Evolutionary conservation across 2,329 filamentous ascomycete species (phyloP), one percentile per base, ranked within the genome.

Genomic region (Claviceps capensis): DNA sequence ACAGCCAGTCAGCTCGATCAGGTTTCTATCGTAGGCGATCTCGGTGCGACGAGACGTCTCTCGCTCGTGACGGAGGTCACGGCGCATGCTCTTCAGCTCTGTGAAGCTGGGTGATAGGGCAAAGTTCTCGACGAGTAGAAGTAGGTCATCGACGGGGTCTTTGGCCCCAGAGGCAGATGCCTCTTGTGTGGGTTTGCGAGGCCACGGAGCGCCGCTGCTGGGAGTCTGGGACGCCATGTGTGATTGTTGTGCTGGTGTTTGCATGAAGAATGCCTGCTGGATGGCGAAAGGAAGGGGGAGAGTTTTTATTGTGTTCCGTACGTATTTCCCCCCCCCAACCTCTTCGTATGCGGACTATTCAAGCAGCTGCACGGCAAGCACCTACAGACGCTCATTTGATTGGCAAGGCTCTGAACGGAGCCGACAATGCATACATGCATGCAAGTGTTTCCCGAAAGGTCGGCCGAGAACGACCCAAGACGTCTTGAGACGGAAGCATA

Each of bases 141-240:
- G 51, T 26, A 53, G 40, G 46, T 59, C 54, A 14, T 30, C 40
- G n/a, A 37, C 46, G 13, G 46, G 17, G 17, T 47, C 46, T 38
- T 11, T 47, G 30, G 30, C 16, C 1, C 46, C 30, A 6, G 19
- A 22, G n/a, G 3, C n/a, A 34, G 30, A 19, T 22, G 46, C 23
- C n/a, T 8, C 16, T 34, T 34, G 9, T 34, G 30, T 34, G 30
- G 30, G 30, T 11, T 34, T 34, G 30, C 30, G 30, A 34, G 30
- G 30, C 30, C 30, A 34, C 9, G 9, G 30, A 34, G 30, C 11
- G 30, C 42, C 23, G 22, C 5, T 43, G 41, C 14, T 14, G 19
- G 42, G 42, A 19, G 42, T 44, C 42, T 23, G 7, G 42, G 42
- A 22, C 42, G 42, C 19, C 42, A 44, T 43, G 41, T 14, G 9